phyloP scores from a whole-genome alignment of 2,329 filamentous ascomycete genomes.

The Fusarium nurragi region DNA sequence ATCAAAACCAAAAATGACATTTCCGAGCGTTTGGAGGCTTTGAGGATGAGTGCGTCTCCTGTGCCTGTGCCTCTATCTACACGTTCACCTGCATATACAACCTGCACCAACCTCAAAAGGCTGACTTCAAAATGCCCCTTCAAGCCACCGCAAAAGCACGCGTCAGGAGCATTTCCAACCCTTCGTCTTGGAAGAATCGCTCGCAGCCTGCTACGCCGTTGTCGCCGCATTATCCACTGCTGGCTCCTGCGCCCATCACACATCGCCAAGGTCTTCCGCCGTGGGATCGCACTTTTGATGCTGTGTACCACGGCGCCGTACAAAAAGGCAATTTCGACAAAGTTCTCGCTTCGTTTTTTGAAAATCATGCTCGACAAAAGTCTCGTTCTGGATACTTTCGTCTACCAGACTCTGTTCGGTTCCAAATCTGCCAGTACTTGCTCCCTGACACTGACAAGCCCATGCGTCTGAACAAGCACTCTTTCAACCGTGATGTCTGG shows the following conservation, averaged over 20 bases:
- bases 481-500: constrained; percentile 49
- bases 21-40: constrained; percentile 19
- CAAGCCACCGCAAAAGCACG: constrained; percentile 22
- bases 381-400: constrained; percentile 28
- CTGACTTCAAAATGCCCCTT: constrained; percentile 16
- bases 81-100: background rate
- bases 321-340: constrained; percentile 21
- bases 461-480: constrained; percentile 44
- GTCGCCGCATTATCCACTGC: background rate
- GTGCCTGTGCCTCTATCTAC: background rate
- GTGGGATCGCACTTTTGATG: constrained; percentile 51
- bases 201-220: constrained; percentile 14
- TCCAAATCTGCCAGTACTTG: constrained; percentile 44
- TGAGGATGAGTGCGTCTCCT: constrained; percentile 33
- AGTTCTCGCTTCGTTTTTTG: constrained; percentile 40
- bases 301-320: constrained; percentile 46
- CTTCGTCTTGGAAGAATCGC: background rate
- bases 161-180: constrained; percentile 28
- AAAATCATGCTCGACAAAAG: constrained; percentile 21
- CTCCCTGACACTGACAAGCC: constrained; percentile 38
- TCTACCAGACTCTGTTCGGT: constrained; percentile 43
- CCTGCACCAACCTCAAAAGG: background rate
- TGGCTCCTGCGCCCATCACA: background rate
- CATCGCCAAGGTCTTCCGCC: constrained; percentile 37
- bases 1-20: constrained; percentile 15